Evolutionary conservation across 1,284 basidiomycete genomes (phyloP).

Genomic region (Porodaedalea pini): DNA sequence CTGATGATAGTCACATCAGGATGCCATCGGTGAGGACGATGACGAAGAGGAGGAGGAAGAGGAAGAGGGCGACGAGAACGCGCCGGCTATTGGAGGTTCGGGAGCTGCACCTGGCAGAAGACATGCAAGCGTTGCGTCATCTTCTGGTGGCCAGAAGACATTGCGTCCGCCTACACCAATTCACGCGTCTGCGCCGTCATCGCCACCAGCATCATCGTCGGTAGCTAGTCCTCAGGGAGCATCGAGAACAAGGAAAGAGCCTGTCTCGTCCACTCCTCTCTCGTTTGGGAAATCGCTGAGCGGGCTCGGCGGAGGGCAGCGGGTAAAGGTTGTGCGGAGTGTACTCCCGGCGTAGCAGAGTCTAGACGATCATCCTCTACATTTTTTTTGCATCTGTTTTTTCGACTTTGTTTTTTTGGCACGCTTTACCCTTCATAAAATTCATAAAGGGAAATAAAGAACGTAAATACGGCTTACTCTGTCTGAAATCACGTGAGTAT

Average conservation of each 20-base stretch:
- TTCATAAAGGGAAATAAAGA: neutral
- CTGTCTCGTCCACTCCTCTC: neutral
- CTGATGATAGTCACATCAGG: constrained; percentile 33
- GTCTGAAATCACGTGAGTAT: neutral
- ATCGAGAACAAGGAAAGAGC: constrained; percentile 7
- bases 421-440: neutral
- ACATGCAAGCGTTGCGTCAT: constrained; percentile 5
- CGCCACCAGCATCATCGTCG: constrained; percentile 17
- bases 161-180: constrained; percentile 21
- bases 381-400: constrained; percentile 6
- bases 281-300: constrained; percentile 3
- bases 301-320: neutral
- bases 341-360: constrained; percentile 2
- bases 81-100: constrained; percentile 1
- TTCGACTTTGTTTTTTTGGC: neutral
- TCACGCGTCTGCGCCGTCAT: constrained; percentile 15
- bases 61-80: constrained; percentile 35
- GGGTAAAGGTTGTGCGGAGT: constrained; percentile 13
- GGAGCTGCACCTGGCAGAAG: neutral
- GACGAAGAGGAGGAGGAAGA: constrained; percentile 60
- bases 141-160: constrained; percentile 1
- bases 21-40: constrained; percentile 57
- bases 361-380: neutral
- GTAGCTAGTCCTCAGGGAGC: constrained; percentile 11
- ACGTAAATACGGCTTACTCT: neutral